These are phyloP conservation scores for Pisolithus sp. DNA, from an alignment of 768 basidiomycete genomes.

Conservation along the genomic window DNA sequence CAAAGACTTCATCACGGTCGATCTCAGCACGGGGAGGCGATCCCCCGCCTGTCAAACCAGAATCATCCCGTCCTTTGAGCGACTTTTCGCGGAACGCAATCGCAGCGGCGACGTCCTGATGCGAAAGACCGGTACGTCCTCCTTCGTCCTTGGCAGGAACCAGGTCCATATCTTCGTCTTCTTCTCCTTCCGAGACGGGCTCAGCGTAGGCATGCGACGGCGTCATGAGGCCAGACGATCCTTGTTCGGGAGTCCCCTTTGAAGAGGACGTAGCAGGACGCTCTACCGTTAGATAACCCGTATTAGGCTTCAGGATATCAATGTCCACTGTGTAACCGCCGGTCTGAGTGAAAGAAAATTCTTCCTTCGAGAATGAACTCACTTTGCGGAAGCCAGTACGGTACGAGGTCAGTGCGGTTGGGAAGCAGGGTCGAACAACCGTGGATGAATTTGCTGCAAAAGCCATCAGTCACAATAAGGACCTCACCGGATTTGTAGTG, in stretches of 20 bases:
- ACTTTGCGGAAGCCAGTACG: constrained; percentile 99
- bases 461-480: neutral
- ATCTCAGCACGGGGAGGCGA: constrained; percentile 8
- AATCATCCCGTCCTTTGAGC: constrained; percentile 43
- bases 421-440: constrained; percentile 92
- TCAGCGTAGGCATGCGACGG: constrained; percentile 59
- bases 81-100: constrained; percentile 80
- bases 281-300: constrained; percentile 69
- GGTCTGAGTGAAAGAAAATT: neutral
- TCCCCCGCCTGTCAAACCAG: constrained; percentile 4
- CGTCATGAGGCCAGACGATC: constrained; percentile 39
- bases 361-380: constrained; percentile 12
- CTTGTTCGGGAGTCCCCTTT: constrained; percentile 38
- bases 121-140: constrained; percentile 69
- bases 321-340: constrained; percentile 63
- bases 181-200: constrained; percentile 93
- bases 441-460: constrained; percentile 82
- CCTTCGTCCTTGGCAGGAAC: constrained; percentile 76
- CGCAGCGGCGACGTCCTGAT: constrained; percentile 73
- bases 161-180: constrained; percentile 68
- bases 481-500: constrained; percentile 7
- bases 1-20: constrained; percentile 24
- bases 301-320: constrained; percentile 91
- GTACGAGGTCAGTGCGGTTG: constrained; percentile 89
- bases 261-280: constrained; percentile 53